Evolutionary conservation across 495 filamentous ascomycete species (phyloP), one percentile per base, ranked within the genome.

Genomic region (Rostrohypoxylon terebratum): DNA sequence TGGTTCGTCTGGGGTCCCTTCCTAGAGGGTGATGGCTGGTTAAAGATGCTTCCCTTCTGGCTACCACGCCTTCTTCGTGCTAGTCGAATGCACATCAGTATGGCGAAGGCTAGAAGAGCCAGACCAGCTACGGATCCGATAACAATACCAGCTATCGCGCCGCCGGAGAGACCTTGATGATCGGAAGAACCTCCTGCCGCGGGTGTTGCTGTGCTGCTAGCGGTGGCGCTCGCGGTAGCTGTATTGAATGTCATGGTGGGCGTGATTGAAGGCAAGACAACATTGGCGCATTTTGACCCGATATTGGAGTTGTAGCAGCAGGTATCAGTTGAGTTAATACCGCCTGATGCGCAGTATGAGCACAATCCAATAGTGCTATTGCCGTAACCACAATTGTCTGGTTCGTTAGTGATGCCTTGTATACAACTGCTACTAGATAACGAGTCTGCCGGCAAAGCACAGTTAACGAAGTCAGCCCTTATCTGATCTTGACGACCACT

Each of bases 391-490:
- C 96, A 99, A 73, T 98, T 90, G 36, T 91, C 80, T 0, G 90
- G 89, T 81, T 99, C 94, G 77, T 98, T 99, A 31, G 83, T 77
- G 33, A 87, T 85, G 60, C 90, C 96, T 44, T 85, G 82, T 40
- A 98, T 89, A 82, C 96, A 99, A 59, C 81, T 82, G 47, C 85
- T 86, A 33, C 86, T 90, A 36, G 83, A 83, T 28, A 99, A 84
- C 4, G 96, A 91, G 58, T 92, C 83, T 11, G 90, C 87, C 7
- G 96, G 96, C 57, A 93, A 81, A 10, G 94, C 87, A 80, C 96
- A 99, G 71, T 93, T 91, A 9, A 91, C 92, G 77, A 98, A 97
- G 78, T 99, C 96, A 57, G 96, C 93, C 68, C 93, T 89, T 74
- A 98, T 94, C 76, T 96, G 91, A 28, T 82, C 81, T 72, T 92